phyloP scores from a whole-genome alignment of 192 early-diverging fungal species.

The Coemansia erecta region DNA sequence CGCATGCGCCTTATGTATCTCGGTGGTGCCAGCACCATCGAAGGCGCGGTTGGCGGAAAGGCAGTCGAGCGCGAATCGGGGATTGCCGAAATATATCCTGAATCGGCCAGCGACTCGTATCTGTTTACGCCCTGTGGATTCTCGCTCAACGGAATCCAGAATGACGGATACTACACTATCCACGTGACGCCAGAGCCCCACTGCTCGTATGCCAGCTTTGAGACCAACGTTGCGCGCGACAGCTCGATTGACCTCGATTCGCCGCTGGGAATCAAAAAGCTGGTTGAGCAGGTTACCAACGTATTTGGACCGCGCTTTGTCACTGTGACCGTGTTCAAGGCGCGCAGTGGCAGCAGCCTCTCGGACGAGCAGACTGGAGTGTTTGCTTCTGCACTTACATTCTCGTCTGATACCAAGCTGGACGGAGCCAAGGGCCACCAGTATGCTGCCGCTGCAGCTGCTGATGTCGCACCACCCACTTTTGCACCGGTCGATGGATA shows the following conservation, averaged over 20 bases:
- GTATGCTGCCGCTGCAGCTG: not conserved
- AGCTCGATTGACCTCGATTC: constrained; percentile 39
- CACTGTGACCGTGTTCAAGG: constrained; percentile 77
- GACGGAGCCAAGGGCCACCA: not conserved
- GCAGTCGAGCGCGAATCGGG: constrained; percentile 76
- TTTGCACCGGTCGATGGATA: constrained; percentile 61
- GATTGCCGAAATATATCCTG: constrained; percentile 78
- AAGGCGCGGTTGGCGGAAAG: constrained; percentile 63
- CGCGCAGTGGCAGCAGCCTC: constrained; percentile 21
- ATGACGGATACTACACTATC: constrained; percentile 91
- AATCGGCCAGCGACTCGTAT: constrained; percentile 80
- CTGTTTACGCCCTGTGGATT: constrained; percentile 97
- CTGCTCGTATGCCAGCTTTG: constrained; percentile 99
- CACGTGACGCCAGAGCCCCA: constrained; percentile 97
- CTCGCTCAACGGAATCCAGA: constrained; percentile 83
- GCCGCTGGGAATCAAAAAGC: constrained; percentile 58
- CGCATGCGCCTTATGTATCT: constrained; percentile 79
- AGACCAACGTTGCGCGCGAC: constrained; percentile 82
- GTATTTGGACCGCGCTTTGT: constrained; percentile 82
- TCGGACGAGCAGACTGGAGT: too few relatives aligned
- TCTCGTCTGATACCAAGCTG: not conserved
- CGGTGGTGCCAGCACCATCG: constrained; percentile 54
- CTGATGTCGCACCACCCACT: constrained; percentile 32
- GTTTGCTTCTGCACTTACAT: too few relatives aligned
- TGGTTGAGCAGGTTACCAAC: constrained; percentile 73